A percentile compares a stretch with the other conserved stretches of the same genome.
Evolutionary conservation across 257 asterid species (phyloP).

Genomic region (Nicotiana tabacum): DNA sequence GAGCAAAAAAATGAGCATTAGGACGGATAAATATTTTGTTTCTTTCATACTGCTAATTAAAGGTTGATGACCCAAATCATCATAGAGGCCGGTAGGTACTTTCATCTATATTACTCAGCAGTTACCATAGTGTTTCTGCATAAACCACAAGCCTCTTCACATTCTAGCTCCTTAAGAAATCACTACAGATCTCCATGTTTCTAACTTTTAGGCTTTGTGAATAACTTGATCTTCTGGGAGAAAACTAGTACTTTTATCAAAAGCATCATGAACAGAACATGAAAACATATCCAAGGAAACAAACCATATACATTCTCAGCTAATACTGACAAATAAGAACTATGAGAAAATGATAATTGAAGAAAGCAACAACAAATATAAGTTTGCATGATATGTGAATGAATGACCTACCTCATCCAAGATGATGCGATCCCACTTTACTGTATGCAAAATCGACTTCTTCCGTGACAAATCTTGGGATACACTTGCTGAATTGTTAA

Average conservation of each 20-base stretch:
- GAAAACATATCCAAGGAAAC: not conserved
- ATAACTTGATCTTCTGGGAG: not conserved
- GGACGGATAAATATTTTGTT: not conserved
- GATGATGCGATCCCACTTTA: constrained; percentile 75
- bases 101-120: not conserved
- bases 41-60: not conserved
- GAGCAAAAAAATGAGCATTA: not conserved
- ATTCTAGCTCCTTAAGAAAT: not conserved
- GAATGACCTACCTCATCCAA: constrained; percentile 67
- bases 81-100: not conserved
- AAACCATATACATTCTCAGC: not conserved
- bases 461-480: constrained; percentile 26
- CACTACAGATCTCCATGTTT: not conserved
- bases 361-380: not conserved
- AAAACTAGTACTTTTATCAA: not conserved
- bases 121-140: not conserved
- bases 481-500: constrained; percentile 22
- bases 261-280: not conserved
- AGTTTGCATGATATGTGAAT: not conserved
- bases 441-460: constrained; percentile 64
- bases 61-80: not conserved
- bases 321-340: not conserved
- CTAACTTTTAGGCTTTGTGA: not conserved
- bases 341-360: not conserved
- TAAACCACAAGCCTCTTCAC: not conserved